A percentile compares a stretch with the other conserved stretches of the same genome.
phyloP scores from a whole-genome alignment of 2,329 filamentous ascomycete species.

The Sarocladium brachiariae region DNA sequence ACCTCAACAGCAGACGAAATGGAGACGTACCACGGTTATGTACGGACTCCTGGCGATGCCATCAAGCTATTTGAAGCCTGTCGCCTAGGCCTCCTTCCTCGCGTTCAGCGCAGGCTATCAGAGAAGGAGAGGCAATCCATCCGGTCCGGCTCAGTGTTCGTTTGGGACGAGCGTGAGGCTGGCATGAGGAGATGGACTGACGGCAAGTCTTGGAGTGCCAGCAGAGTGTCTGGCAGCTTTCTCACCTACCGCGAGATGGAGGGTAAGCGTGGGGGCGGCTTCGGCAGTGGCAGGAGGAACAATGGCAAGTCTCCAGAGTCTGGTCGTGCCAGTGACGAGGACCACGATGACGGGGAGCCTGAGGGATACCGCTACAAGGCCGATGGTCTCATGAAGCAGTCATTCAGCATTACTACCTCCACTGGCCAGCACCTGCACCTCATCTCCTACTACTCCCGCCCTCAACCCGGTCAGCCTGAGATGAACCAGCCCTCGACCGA shows the following conservation, averaged over 20 bases:
- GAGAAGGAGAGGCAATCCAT: constrained; percentile 97
- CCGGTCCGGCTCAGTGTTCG: constrained; percentile 92
- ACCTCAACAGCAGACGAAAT: constrained; percentile 43
- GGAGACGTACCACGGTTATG: constrained; percentile 95
- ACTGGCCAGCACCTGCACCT: constrained; percentile 85
- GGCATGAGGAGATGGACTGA: constrained; percentile 99
- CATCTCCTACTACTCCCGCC: constrained; percentile 92
- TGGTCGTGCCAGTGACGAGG: constrained; percentile 73
- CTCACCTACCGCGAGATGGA: constrained; percentile 98
- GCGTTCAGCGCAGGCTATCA: constrained; percentile 86
- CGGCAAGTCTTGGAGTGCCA: constrained; percentile 98
- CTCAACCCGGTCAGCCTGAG: constrained; percentile 63
- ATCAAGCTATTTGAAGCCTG: constrained; percentile 99
- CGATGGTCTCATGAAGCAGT: constrained; percentile 98
- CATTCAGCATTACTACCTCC: constrained; percentile 95
- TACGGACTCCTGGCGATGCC: constrained; percentile 91
- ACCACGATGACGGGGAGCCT: constrained; percentile 76
- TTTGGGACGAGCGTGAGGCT: constrained; percentile 98
- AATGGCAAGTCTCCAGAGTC: constrained; percentile 78
- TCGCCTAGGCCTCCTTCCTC: constrained; percentile 76
- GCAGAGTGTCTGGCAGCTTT: constrained; percentile 94
- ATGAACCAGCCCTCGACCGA: constrained; percentile 79
- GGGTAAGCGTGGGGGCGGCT: constrained; percentile 83
- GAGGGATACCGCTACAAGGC: constrained; percentile 93
- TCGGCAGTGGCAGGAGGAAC: constrained; percentile 50